phyloP scores from a whole-genome alignment of 495 filamentous ascomycete species.

The Aspergillus cristatus region DNA sequence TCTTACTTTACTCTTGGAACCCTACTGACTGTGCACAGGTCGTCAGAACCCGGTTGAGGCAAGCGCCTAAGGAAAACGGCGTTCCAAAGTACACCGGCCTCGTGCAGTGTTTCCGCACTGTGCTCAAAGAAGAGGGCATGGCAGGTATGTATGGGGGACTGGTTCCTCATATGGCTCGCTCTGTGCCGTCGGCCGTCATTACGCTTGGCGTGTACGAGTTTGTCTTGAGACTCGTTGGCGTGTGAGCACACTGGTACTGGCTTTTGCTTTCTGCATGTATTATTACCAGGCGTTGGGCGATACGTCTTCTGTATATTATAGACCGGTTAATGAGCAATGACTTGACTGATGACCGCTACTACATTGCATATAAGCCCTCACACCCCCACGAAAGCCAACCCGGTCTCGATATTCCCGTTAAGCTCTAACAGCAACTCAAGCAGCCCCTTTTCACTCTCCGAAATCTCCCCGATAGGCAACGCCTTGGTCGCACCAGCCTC shows the following conservation, averaged over 20 bases:
- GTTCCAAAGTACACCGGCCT: conserved; percentile 74
- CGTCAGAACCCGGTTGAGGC: conserved; percentile 69
- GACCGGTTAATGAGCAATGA: no score
- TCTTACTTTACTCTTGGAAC: conserved; percentile 3
- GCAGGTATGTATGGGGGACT: conserved; percentile 74
- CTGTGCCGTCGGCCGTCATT: conserved; percentile 81
- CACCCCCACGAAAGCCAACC: no score
- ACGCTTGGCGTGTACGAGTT: conserved; percentile 90
- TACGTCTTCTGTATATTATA: no score
- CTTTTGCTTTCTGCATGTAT: no score
- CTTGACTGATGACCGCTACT: no score
- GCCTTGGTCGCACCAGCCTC: conserved; percentile 1
- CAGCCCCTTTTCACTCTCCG: conserved; percentile 68
- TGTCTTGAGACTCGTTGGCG: conserved; percentile 25
- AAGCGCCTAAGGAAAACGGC: conserved; percentile 66
- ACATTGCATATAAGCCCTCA: no score
- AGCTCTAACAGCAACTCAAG: no score
- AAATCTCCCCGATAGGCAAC: conserved; percentile 32
- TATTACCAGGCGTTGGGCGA: no score
- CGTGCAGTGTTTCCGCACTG: conserved; percentile 68
- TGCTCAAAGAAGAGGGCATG: conserved; percentile 80
- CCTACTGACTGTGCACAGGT: conserved; percentile 38
- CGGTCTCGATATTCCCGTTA: no score
- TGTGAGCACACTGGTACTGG: no score
- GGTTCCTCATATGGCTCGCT: conserved; percentile 77